Conservation (phyloP, 2,329 filamentous ascomycete species). For the Aspergillus fijiensis region DNA sequence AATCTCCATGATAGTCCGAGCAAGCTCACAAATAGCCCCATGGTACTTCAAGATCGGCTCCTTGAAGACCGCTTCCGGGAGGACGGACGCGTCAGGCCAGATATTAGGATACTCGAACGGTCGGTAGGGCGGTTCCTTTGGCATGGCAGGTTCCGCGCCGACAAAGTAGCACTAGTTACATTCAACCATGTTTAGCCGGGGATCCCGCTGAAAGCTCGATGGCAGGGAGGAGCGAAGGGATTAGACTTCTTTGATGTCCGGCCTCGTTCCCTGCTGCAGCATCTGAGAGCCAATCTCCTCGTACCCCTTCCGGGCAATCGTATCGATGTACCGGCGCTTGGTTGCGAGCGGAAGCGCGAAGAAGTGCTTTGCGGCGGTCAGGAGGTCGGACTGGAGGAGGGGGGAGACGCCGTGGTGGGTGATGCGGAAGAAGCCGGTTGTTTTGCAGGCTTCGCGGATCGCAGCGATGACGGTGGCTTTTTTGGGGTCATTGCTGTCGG, state of each 20-base stretch:
- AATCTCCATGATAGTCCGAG: conserved; percentile 16
- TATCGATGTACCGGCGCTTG: conserved; percentile 25
- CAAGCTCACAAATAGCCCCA: neutral
- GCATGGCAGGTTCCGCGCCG: too few species aligned
- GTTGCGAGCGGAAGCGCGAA: conserved; percentile 44
- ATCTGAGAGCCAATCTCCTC: neutral
- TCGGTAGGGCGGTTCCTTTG: too few species aligned
- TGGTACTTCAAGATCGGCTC: too few species aligned
- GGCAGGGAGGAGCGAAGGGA: too few species aligned
- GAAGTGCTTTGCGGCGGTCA: conserved; percentile 47
- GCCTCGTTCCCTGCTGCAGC: conserved; percentile 19
- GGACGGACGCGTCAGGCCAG: too few species aligned
- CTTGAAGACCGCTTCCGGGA: too few species aligned
- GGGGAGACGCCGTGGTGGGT: conserved; percentile 48
- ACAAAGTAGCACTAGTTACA: too few species aligned
- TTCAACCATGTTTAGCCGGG: too few species aligned
- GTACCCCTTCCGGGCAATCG: neutral
- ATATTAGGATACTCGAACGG: too few species aligned
- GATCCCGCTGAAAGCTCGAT: too few species aligned
- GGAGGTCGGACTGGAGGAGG: conserved; percentile 42
- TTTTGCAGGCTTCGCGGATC: conserved; percentile 45
- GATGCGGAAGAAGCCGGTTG: conserved; percentile 56
- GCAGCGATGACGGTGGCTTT: too few species aligned
- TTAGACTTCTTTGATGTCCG: conserved; percentile 4
- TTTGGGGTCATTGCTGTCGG: too few species aligned